Evolutionary conservation across 208 protist species (phyloP).

Genomic region (Trypanosoma conorhini): DNA sequence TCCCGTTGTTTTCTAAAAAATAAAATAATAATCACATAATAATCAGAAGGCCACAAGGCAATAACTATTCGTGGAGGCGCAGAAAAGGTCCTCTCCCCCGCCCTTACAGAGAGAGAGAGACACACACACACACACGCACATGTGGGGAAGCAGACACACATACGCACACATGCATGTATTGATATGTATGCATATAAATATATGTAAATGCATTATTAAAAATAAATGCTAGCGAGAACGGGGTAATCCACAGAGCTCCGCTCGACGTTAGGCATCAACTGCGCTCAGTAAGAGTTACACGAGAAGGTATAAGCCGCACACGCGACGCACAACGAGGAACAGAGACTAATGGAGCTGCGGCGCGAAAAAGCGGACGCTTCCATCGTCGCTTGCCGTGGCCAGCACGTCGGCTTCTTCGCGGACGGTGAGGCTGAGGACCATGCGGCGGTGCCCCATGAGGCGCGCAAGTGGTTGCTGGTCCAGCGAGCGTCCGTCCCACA

Average conservation of each 20-base stretch:
- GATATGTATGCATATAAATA: too few relatives aligned
- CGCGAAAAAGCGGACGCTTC: conserved; percentile 52
- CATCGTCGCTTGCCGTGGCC: conserved; percentile 75
- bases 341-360: neutral
- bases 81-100: neutral
- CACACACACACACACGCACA: neutral
- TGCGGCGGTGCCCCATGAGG: conserved; percentile 80
- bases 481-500: conserved; percentile 79
- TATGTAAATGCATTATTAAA: neutral
- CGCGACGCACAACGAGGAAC: neutral
- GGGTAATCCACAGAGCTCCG: neutral
- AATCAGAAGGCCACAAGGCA: neutral
- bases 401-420: conserved; percentile 16
- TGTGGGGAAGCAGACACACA: too few relatives aligned
- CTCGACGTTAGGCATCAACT: neutral
- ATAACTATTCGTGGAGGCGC: neutral
- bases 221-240: neutral
- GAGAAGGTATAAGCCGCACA: neutral
- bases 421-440: conserved; percentile 66
- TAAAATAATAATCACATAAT: too few relatives aligned
- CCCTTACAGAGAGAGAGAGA: neutral
- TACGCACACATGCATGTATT: neutral
- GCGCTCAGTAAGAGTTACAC: neutral
- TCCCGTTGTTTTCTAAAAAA: neutral
- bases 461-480: conserved; percentile 44